Percentiles rank a stretch among this genome's conserved stretches.
These are phyloP conservation scores for Colletotrichum chrysophilum DNA, from an alignment of 2,329 filamentous ascomycete species.

Conservation along the genomic window DNA sequence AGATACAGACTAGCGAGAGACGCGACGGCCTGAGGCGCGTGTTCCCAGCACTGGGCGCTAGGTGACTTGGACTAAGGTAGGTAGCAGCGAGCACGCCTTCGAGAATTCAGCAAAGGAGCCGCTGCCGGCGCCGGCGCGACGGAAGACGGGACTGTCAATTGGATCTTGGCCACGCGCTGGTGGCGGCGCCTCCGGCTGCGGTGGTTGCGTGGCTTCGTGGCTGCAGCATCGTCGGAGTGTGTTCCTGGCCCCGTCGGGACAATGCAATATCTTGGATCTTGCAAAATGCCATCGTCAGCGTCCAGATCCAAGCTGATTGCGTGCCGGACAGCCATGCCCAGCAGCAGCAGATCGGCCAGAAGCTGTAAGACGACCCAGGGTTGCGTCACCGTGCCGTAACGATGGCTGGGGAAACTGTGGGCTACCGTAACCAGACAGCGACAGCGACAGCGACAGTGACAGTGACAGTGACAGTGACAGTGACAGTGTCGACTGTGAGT, in stretches of 20 bases:
- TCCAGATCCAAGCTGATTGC: background rate
- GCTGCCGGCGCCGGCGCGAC: background rate
- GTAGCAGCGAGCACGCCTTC: background rate
- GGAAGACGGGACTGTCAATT: background rate
- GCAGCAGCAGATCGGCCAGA: background rate
- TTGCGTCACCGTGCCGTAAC: background rate
- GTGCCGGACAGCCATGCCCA: background rate
- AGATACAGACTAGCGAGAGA: background rate
- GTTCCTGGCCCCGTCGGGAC: background rate
- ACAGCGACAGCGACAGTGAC: background rate
- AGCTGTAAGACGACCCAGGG: background rate
- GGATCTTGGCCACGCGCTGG: background rate
- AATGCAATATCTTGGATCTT: background rate
- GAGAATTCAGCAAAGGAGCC: background rate
- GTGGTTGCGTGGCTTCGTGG: background rate
- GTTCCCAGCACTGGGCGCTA: background rate
- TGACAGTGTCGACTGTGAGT: background rate
- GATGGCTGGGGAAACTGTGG: background rate
- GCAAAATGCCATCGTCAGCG: background rate
- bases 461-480: background rate
- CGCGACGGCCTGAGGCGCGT: background rate
- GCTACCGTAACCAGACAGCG: background rate
- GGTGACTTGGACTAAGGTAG: background rate
- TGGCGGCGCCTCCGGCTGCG: background rate
- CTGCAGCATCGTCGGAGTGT: background rate